phyloP scores from a whole-genome alignment of 768 basidiomycete genomes.

The Rhodotorula diobovata region DNA sequence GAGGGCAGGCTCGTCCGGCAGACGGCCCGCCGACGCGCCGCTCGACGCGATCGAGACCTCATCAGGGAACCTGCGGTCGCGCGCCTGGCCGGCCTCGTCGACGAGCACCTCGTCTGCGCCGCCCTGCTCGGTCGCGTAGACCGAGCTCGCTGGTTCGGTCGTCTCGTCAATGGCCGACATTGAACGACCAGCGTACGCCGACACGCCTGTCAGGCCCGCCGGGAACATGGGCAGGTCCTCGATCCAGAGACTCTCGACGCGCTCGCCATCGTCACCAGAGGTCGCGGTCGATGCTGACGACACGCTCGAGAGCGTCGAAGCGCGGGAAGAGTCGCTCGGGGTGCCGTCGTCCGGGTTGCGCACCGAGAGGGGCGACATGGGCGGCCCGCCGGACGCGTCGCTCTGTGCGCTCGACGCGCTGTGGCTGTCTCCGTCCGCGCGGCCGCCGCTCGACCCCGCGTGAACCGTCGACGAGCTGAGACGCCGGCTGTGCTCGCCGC shows the following conservation, averaged over 20 bases:
- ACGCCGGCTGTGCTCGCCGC: neutral
- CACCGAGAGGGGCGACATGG: neutral
- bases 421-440: neutral
- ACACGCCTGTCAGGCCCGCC: neutral
- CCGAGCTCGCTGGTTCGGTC: conserved; percentile 23
- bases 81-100: neutral
- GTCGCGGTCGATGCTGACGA: neutral
- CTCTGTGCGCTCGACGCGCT: neutral
- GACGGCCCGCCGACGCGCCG: neutral
- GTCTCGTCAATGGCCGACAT: conserved; percentile 20
- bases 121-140: conserved; percentile 1
- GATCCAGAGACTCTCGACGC: neutral
- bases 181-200: conserved; percentile 9
- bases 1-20: neutral
- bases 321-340: neutral
- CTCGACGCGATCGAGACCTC: neutral
- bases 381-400: neutral
- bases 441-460: neutral
- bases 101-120: neutral
- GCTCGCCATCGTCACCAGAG: too few species aligned
- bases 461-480: neutral
- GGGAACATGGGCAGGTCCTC: neutral
- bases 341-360: conserved; percentile 12
- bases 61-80: neutral
- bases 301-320: neutral